These are phyloP conservation scores for Teratosphaeria pseudoeucalypti DNA, from an alignment of 2,329 filamentous ascomycete genomes.

Conservation along the genomic window DNA sequence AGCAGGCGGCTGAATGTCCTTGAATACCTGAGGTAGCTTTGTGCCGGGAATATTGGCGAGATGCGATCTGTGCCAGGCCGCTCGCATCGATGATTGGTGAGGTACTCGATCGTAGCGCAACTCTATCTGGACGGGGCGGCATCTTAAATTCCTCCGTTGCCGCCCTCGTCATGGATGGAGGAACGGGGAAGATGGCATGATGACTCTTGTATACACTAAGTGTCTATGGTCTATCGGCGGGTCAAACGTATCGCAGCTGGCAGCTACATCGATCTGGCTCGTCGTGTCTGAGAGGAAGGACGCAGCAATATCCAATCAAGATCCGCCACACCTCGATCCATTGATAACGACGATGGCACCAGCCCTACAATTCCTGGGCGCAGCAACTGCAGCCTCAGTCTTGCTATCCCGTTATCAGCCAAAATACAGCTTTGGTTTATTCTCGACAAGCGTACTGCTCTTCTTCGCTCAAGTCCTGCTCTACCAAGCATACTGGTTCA, in stretches of 20 bases:
- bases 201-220: no score
- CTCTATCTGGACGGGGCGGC: no score
- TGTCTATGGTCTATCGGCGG: background rate
- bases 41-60: no score
- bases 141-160: background rate
- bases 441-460: constrained; percentile 32
- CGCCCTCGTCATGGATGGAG: background rate
- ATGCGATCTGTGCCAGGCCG: no score
- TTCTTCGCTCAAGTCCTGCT: constrained; percentile 28
- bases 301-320: background rate
- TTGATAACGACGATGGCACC: constrained; percentile 2
- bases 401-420: constrained; percentile 26
- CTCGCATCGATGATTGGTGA: no score
- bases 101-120: no score
- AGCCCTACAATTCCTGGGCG: constrained; percentile 1
- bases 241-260: background rate
- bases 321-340: background rate
- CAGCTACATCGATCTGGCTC: background rate
- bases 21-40: no score
- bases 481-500: constrained; percentile 10
- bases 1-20: no score
- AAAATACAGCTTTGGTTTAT: constrained; percentile 21
- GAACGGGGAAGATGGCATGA: background rate
- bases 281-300: background rate
- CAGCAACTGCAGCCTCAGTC: constrained; percentile 11